A percentile compares a stretch with the other conserved stretches of the same genome.
Evolutionary conservation across 2,329 filamentous ascomycete species (phyloP).

Genomic region (Onygenales sp.): DNA sequence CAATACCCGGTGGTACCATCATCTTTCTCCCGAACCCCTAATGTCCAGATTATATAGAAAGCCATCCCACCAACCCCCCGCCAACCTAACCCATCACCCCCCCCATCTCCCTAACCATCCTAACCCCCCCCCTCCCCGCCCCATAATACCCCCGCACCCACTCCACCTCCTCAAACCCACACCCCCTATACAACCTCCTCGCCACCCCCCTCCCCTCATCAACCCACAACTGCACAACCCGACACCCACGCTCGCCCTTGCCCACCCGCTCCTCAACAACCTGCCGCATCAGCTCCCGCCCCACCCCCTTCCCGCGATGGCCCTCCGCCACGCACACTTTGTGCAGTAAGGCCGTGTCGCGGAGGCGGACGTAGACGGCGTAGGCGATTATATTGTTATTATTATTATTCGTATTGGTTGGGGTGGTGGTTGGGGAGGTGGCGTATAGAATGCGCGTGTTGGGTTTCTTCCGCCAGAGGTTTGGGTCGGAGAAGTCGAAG

Average conservation of each 20-base stretch:
- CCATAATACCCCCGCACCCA: constrained; percentile 42
- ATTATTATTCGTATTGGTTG: neutral
- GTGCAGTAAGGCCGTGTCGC: constrained; percentile 38
- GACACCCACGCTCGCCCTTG: constrained; percentile 39
- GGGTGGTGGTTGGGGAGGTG: constrained; percentile 10
- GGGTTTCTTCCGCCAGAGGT: constrained; percentile 39
- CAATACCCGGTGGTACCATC: too few species aligned
- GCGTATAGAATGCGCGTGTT: constrained; percentile 37
- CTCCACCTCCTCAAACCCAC: constrained; percentile 39
- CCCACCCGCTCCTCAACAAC: constrained; percentile 31
- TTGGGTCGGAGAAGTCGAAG: constrained; percentile 35
- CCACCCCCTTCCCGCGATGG: constrained; percentile 39
- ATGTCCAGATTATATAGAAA: neutral
- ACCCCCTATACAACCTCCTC: constrained; percentile 34
- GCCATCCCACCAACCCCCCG: neutral
- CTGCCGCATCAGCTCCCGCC: constrained; percentile 34
- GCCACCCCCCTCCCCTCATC: constrained; percentile 39
- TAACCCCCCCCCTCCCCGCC: constrained; percentile 37
- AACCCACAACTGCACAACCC: constrained; percentile 43
- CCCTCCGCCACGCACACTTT: constrained; percentile 42
- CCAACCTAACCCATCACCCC: constrained; percentile 18
- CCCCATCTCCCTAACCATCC: constrained; percentile 29
- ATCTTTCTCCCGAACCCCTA: too few species aligned
- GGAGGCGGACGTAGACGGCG: constrained; percentile 37
- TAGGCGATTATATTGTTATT: constrained; percentile 34